Base-by-base conservation (phyloP, 2,329 filamentous ascomycete genomes). In the Basipetospora chlamydospora region DNA sequence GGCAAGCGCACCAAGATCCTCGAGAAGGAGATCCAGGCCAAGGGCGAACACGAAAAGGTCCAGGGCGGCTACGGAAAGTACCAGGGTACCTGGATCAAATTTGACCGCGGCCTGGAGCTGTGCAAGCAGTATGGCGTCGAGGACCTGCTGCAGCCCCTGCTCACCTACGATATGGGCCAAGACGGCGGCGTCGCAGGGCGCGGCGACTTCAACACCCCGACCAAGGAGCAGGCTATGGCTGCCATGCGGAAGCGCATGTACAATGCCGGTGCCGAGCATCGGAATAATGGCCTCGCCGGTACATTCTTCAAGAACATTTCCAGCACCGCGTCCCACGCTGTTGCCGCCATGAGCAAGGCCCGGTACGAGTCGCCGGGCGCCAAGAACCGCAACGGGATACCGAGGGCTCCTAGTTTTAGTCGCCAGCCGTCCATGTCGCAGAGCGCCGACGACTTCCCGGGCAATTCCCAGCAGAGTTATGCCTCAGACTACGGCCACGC, bases 281-380 rank as follows among this genome's bases (percentile, higher is more conserved):
- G 85, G 34, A 61, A 67, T 10, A 75, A 73, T 47, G 75, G 71
- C 49, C 47, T 76, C 49, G 77, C 81, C 32, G 87, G 86, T 13
- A 95, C 90, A 2, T 95, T 95, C 54, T 96, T 98, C 64, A 87
- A 87, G 52, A 95, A 92, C 51, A 96, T 98, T 44, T 96, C 88
- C 4, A 81, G 77, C 44, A 93, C 86, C 2, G 87, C 90, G 1
- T 90, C 84, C 4, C 88, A 86, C 48, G 90, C 90, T 20, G 83
- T 98, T 39, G 87, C 86, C 42, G 88, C 90, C 40, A 92, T 98
- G 57, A 95, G 84, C 70, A 95, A 96, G 61, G 88, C 90, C 12
- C 74, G 88, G 10, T 80, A 95, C 48, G 87, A 95, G 53, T 94
- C 87, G 2, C 86, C 87, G 2, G 79, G 71, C 6, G 80, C 80